Percentiles rank a stretch among this genome's conserved stretches.
phyloP scores from a whole-genome alignment of 2,329 filamentous ascomycete genomes.

The Colletotrichum chrysophilum region DNA sequence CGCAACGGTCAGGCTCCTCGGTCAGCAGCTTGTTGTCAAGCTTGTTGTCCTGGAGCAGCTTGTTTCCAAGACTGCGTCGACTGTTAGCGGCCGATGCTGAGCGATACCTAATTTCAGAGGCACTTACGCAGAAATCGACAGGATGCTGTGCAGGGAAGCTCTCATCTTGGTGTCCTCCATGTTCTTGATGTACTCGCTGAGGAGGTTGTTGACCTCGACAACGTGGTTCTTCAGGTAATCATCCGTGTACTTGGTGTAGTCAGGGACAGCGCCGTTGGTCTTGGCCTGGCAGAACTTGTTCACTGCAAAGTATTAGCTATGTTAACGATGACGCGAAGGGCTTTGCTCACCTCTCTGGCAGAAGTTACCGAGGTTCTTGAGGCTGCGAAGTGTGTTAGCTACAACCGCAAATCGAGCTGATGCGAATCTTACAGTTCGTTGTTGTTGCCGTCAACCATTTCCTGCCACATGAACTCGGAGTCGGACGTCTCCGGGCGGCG shows the following conservation, averaged over 20 bases:
- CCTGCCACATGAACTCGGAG: constrained; percentile 87
- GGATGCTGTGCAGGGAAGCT: constrained; percentile 66
- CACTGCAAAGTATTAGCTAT: neutral
- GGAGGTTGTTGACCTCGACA: constrained; percentile 67
- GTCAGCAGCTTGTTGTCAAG: constrained; percentile 60
- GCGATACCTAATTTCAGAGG: constrained; percentile 3
- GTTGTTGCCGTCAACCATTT: constrained; percentile 86
- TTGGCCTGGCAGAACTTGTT: constrained; percentile 81
- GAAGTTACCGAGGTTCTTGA: constrained; percentile 77
- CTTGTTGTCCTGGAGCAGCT: constrained; percentile 56
- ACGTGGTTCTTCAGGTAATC: constrained; percentile 59
- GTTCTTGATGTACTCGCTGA: constrained; percentile 71
- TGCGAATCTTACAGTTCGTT: constrained; percentile 66
- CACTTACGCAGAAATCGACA: constrained; percentile 64
- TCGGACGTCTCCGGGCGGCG: constrained; percentile 86
- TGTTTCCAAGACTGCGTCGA: constrained; percentile 44
- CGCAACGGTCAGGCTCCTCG: constrained; percentile 59
- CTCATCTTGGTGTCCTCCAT: constrained; percentile 77
- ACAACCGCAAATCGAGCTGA: neutral
- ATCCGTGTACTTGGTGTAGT: constrained; percentile 61
- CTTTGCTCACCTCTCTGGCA: constrained; percentile 58
- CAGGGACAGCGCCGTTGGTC: constrained; percentile 73
- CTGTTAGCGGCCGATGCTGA: neutral
- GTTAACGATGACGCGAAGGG: neutral
- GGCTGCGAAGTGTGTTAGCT: constrained; percentile 24